phyloP scores from a whole-genome alignment of 768 basidiomycete species.

The Lentinus tigrinus region DNA sequence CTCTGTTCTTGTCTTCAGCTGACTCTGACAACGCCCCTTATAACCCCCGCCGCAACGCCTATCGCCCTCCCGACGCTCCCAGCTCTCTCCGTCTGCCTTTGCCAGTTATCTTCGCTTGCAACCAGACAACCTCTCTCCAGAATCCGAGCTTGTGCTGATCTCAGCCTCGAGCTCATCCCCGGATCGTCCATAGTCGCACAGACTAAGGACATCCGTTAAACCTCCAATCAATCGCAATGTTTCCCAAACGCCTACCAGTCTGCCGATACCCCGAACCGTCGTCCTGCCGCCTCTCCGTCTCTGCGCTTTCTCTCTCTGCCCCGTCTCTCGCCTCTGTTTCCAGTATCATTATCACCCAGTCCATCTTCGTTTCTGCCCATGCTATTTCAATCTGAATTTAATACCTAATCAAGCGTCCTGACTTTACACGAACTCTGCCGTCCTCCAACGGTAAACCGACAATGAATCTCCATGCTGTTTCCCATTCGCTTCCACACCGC shows the following conservation, averaged over 20 bases:
- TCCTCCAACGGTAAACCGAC: slow-evolving; percentile 13
- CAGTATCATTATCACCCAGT: slow-evolving; percentile 23
- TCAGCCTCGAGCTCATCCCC: slow-evolving; percentile 19
- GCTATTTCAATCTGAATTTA: slow-evolving; percentile 23
- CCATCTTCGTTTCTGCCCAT: slow-evolving; percentile 19
- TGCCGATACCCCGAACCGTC: slow-evolving; percentile 25
- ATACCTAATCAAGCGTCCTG: slow-evolving; percentile 1
- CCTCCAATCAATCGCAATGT: slow-evolving; percentile 25
- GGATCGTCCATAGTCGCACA: slow-evolving; percentile 33
- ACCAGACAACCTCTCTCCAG: background rate
- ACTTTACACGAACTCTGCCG: slow-evolving; percentile 18
- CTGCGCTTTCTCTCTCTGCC: background rate
- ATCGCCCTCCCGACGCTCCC: background rate
- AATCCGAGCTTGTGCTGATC: slow-evolving; percentile 15
- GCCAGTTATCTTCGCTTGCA: too few species aligned
- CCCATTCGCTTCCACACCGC: slow-evolving; percentile 65
- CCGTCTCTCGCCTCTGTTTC: slow-evolving; percentile 3
- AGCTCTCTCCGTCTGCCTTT: too few species aligned
- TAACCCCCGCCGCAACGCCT: slow-evolving; percentile 3
- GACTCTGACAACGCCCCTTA: slow-evolving; percentile 20
- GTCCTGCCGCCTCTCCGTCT: background rate
- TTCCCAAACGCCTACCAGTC: slow-evolving; percentile 1
- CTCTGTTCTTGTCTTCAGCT: slow-evolving; percentile 16
- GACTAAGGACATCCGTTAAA: slow-evolving; percentile 30
- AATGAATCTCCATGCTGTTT: slow-evolving; percentile 35